Conservation (phyloP, 495 filamentous ascomycete species). For the Acidomyces sp. region DNA sequence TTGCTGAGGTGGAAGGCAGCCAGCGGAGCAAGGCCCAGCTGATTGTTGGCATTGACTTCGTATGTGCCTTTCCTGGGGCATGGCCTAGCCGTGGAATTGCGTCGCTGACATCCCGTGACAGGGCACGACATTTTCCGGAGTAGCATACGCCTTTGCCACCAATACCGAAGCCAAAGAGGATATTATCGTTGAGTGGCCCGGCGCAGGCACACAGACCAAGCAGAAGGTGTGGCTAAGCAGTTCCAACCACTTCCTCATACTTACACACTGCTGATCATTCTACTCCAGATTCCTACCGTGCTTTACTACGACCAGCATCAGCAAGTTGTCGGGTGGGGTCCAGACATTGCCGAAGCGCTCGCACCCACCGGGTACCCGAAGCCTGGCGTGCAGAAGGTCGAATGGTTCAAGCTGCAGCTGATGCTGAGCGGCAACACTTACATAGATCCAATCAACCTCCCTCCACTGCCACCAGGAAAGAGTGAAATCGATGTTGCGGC, state of each 20-base stretch:
- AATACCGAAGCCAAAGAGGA: conserved; percentile 68
- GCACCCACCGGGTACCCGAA: conserved; percentile 64
- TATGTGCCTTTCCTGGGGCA: no score
- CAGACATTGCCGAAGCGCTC: conserved; percentile 61
- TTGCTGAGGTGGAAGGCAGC: conserved; percentile 72
- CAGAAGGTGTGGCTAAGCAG: conserved; percentile 44
- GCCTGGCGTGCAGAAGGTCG: conserved; percentile 62
- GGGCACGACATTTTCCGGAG: conserved; percentile 65
- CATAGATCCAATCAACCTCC: conserved; percentile 67
- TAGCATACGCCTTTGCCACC: conserved; percentile 62
- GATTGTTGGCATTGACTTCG: conserved; percentile 72
- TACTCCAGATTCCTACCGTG: conserved; percentile 53
- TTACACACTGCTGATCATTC: neutral
- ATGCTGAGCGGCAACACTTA: conserved; percentile 70
- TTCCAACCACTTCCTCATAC: neutral
- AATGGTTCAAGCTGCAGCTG: conserved; percentile 69
- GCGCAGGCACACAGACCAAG: conserved; percentile 61
- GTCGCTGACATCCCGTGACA: conserved; percentile 21
- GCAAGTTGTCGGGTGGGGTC: conserved; percentile 65
- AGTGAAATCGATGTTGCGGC: conserved; percentile 66
- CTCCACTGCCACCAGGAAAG: conserved; percentile 61
- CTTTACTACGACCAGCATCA: conserved; percentile 67
- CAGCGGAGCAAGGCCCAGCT: conserved; percentile 69
- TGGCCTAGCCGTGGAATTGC: no score
- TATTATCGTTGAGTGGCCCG: conserved; percentile 68